Percentiles rank a stretch among this genome's conserved stretches.
These are phyloP conservation scores for Fusarium fracticaudum DNA, from an alignment of 2,329 filamentous ascomycete genomes.

Conservation along the genomic window DNA sequence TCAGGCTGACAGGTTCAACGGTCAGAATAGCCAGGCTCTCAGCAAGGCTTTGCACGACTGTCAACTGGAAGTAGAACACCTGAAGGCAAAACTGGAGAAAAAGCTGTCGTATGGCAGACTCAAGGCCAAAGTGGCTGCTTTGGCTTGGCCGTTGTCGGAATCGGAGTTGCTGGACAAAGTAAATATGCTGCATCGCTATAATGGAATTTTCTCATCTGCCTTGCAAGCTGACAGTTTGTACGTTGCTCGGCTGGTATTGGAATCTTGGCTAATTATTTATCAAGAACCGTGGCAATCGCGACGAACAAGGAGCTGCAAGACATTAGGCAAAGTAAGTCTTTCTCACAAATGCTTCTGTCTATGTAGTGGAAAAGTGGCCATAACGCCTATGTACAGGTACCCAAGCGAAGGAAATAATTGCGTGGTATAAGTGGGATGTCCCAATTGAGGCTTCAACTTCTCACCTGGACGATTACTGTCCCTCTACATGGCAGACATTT, in stretches of 20 bases:
- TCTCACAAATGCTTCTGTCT: neutral
- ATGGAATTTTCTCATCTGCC: neutral
- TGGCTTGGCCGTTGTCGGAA: neutral
- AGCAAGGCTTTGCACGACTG: neutral
- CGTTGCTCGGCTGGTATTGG: rapidly evolving
- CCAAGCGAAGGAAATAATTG: neutral
- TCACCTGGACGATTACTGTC: neutral
- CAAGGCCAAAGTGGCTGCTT: neutral
- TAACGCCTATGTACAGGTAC: neutral
- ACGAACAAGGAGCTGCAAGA: neutral
- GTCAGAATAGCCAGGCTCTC: neutral
- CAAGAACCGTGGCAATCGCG: neutral
- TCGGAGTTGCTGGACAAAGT: neutral
- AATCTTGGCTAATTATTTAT: neutral
- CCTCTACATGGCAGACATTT: neutral
- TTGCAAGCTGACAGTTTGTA: neutral
- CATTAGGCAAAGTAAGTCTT: neutral
- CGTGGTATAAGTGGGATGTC: neutral
- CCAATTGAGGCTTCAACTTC: neutral
- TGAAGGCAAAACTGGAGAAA: neutral
- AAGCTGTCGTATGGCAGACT: neutral
- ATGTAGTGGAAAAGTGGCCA: neutral
- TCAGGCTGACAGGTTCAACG: neutral
- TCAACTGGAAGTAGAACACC: neutral
- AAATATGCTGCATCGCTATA: neutral